Evolutionary conservation across 2,329 filamentous ascomycete genomes (phyloP).

Genomic region (Acrocalymma vagum): DNA sequence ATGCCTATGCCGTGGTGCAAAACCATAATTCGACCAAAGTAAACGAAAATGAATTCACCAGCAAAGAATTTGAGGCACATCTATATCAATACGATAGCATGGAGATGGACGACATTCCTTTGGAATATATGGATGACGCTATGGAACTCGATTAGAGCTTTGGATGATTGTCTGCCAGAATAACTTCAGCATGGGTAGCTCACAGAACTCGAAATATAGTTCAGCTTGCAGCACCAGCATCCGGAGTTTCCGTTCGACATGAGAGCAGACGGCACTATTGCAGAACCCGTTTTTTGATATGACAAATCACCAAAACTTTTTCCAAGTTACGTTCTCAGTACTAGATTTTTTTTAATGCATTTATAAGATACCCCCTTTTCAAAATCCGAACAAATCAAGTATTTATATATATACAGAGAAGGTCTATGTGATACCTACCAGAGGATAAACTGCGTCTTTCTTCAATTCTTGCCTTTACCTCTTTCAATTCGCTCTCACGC

Average conservation of each 20-base stretch:
- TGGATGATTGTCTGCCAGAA: not conserved
- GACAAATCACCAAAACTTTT: no score
- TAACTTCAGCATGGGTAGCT: no score
- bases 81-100: constrained; percentile 12
- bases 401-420: constrained; percentile 26
- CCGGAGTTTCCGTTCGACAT: no score
- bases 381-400: no score
- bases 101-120: constrained; percentile 32
- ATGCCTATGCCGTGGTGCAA: constrained; percentile 58
- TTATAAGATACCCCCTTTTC: not conserved
- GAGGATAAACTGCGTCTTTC: no score
- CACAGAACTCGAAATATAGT: no score
- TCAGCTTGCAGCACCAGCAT: no score
- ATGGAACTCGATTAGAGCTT: constrained; percentile 42
- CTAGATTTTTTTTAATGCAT: no score
- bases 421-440: constrained; percentile 14
- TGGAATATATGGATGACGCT: constrained; percentile 45
- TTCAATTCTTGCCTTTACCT: not conserved
- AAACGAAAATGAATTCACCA: constrained; percentile 18
- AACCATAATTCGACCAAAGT: constrained; percentile 8
- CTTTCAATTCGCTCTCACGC: not conserved
- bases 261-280: no score
- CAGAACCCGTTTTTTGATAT: no score
- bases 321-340: no score
- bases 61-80: constrained; percentile 30